Percentiles rank a stretch among this genome's conserved stretches.
phyloP scores from a whole-genome alignment of 257 asterid genomes.

The Voacanga thouarsii region DNA sequence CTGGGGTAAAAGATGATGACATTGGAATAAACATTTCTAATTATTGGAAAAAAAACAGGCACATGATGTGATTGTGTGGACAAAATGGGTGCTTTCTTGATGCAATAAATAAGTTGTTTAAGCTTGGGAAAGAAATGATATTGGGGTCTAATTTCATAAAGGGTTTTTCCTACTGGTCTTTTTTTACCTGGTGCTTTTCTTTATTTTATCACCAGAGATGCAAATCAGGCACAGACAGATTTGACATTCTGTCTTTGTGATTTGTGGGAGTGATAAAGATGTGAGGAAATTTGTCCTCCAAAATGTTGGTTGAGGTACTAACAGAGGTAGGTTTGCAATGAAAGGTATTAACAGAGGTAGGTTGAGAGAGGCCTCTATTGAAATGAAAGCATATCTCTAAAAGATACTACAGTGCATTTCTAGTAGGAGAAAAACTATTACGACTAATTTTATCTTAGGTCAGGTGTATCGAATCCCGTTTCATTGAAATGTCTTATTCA shows the following conservation, averaged over 20 bases:
- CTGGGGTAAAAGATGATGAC: not conserved
- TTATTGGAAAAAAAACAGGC: not conserved
- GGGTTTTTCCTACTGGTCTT: not conserved
- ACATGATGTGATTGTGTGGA: not conserved
- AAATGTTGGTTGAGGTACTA: slow-evolving; percentile 6
- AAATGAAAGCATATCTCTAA: not conserved
- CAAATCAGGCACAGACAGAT: slow-evolving; percentile 3
- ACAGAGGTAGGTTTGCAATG: slow-evolving; percentile 11
- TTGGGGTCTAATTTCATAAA: not conserved
- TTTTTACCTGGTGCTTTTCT: not conserved
- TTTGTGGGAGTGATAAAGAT: not conserved
- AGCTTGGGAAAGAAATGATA: not conserved
- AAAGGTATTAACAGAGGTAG: not conserved
- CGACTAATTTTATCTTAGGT: too few relatives aligned
- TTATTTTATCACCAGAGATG: not conserved
- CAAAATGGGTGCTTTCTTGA: not conserved
- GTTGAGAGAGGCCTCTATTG: not conserved
- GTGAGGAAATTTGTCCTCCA: not conserved
- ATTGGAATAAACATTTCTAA: not conserved
- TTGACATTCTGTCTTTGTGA: not conserved
- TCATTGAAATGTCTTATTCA: too few relatives aligned
- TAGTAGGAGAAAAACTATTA: not conserved
- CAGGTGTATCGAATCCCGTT: too few relatives aligned
- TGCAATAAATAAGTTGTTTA: not conserved
- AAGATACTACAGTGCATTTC: not conserved